phyloP scores from a whole-genome alignment of 495 filamentous ascomycete genomes.

The Copromyces sp. region DNA sequence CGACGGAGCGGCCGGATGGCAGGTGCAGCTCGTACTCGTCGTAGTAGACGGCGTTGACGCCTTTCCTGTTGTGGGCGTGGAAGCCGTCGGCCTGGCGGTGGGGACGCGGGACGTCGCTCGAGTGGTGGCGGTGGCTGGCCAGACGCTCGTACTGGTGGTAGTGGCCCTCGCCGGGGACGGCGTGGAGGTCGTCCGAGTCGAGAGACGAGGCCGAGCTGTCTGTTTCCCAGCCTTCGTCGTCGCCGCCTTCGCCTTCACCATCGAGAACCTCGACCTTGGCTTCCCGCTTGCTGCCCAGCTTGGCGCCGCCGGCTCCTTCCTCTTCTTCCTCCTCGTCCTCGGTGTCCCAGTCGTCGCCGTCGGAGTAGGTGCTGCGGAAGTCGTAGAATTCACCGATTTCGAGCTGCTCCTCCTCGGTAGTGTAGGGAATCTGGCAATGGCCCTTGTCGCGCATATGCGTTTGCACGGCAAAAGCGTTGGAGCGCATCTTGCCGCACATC shows the following conservation, averaged over 20 bases:
- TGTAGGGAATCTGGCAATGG: slow-evolving; percentile 93
- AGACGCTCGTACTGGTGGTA: slow-evolving; percentile 50
- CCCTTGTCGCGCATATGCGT: slow-evolving; percentile 96
- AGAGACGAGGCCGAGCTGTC: slow-evolving; percentile 77
- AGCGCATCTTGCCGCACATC: slow-evolving; percentile 69
- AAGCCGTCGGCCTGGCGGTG: slow-evolving; percentile 62
- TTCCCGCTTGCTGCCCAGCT: slow-evolving; percentile 41
- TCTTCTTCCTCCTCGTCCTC: slow-evolving; percentile 48
- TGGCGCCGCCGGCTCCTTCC: slow-evolving; percentile 47
- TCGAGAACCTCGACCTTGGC: slow-evolving; percentile 26
- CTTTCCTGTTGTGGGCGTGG: slow-evolving; percentile 60
- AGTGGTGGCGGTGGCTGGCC: slow-evolving; percentile 54
- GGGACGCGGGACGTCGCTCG: slow-evolving; percentile 49
- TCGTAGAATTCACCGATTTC: slow-evolving; percentile 98
- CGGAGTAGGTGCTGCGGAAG: slow-evolving; percentile 89
- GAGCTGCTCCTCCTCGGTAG: slow-evolving; percentile 79
- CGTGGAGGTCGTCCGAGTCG: slow-evolving; percentile 62
- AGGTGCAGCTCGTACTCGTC: slow-evolving; percentile 90
- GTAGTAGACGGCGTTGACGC: slow-evolving; percentile 62
- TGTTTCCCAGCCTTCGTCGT: slow-evolving; percentile 65
- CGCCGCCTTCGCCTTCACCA: slow-evolving; percentile 26
- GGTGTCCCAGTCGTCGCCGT: slow-evolving; percentile 56
- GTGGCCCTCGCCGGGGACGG: slow-evolving; percentile 58
- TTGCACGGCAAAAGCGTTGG: slow-evolving; percentile 63
- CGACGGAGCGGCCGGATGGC: slow-evolving; percentile 81